phyloP scores from a whole-genome alignment of 140 eudicot genomes.

The Erigeron philadelphicus region DNA sequence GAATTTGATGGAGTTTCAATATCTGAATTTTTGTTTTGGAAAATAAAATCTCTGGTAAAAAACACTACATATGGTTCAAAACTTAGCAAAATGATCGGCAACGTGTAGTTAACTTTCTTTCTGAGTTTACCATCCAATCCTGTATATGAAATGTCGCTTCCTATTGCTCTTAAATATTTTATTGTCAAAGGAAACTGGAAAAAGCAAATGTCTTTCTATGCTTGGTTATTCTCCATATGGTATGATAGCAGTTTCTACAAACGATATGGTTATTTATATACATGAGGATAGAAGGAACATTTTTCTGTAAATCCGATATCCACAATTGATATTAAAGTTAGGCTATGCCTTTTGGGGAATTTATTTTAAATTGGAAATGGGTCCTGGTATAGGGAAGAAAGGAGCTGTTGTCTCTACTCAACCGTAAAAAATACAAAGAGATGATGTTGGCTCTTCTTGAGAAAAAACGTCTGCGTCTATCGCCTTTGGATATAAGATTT shows the following conservation, averaged over 20 bases:
- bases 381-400: conserved; percentile 68
- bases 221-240: neutral
- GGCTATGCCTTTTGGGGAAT: neutral
- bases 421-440: conserved; percentile 85
- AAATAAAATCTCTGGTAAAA: neutral
- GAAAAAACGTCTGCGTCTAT: conserved; percentile 67
- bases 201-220: neutral
- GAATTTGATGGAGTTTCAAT: neutral
- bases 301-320: neutral
- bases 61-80: neutral
- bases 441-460: conserved; percentile 80
- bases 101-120: neutral
- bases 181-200: neutral
- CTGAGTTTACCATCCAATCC: neutral
- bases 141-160: conserved; percentile 3
- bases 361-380: conserved; percentile 7
- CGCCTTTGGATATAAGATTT: conserved; percentile 92
- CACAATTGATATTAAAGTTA: neutral
- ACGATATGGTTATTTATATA: neutral
- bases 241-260: conserved; percentile 2
- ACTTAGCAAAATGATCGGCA: neutral
- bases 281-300: neutral
- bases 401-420: conserved; percentile 77
- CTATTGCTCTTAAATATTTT: neutral
- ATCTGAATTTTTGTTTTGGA: neutral